Conservation (phyloP, 108 stramenopile genomes). For the Skeletonema marinoi region DNA sequence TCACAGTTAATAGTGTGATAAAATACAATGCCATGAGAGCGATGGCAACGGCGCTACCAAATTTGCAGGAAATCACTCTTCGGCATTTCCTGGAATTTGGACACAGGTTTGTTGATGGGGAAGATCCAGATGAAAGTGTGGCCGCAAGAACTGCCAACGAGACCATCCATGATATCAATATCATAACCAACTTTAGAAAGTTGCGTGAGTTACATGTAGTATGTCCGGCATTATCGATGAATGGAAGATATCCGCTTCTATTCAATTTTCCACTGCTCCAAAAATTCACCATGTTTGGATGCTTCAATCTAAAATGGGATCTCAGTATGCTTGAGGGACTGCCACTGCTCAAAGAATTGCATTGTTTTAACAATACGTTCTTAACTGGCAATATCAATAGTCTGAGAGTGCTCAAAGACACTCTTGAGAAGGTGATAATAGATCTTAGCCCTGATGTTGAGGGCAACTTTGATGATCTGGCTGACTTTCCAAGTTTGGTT, state of each 20-base stretch:
- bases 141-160: not conserved
- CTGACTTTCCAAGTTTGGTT: conserved; percentile 9
- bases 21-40: not conserved
- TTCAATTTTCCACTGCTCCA: not conserved
- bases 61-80: not conserved
- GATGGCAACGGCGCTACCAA: conserved; percentile 2
- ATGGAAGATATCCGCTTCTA: not conserved
- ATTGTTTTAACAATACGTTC: not conserved
- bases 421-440: not conserved
- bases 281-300: too few species aligned
- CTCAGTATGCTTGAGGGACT: conserved; percentile 3
- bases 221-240: not conserved
- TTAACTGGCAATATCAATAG: not conserved
- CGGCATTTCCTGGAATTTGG: not conserved
- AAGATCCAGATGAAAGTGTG: not conserved
- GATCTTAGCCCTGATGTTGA: not conserved
- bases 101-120: not conserved
- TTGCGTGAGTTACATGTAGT: not conserved
- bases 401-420: not conserved
- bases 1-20: not conserved
- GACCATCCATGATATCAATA: not conserved
- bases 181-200: not conserved
- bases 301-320: not conserved
- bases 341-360: not conserved
- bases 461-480: conserved; percentile 9